Conservation (phyloP, 1,284 basidiomycete genomes). For the Cutaneotrichosporon dermatis region DNA sequence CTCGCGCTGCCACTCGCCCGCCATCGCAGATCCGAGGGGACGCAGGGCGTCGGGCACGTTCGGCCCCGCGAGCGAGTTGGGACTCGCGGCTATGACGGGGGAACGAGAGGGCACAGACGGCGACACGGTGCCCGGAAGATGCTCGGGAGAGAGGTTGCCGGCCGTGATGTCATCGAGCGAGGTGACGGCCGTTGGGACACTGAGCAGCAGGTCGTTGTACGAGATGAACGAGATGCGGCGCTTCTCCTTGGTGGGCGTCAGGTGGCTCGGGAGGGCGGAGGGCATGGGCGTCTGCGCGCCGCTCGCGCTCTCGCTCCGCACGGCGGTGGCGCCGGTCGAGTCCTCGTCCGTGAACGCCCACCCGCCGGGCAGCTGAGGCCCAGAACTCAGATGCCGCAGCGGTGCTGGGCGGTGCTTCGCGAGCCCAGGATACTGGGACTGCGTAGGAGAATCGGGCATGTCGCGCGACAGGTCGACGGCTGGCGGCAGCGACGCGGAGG, state of each 20-base stretch:
- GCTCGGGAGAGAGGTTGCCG: constrained; percentile 45
- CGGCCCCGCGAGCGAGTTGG: background rate
- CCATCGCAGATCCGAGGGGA: background rate
- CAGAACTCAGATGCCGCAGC: constrained; percentile 31
- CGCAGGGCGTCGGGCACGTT: background rate
- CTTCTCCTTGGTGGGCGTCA: constrained; percentile 50
- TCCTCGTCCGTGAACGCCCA: constrained; percentile 32
- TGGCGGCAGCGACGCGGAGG: constrained; percentile 1
- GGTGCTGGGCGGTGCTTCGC: constrained; percentile 30
- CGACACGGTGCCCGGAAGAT: constrained; percentile 44
- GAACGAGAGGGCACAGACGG: constrained; percentile 49
- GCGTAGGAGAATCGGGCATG: background rate
- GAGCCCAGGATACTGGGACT: background rate
- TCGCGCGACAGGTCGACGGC: background rate
- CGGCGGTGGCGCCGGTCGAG: constrained; percentile 6
- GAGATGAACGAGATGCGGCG: constrained; percentile 75
- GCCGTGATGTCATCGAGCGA: constrained; percentile 68
- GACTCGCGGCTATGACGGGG: constrained; percentile 34
- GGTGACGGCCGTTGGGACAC: constrained; percentile 65
- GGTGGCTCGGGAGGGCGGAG: constrained; percentile 53
- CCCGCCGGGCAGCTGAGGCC: constrained; percentile 42
- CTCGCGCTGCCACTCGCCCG: constrained; percentile 77
- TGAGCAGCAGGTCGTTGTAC: constrained; percentile 73
- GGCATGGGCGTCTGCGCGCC: constrained; percentile 5
- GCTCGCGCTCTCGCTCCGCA: background rate